Evolutionary conservation across 2,329 filamentous ascomycete genomes (phyloP).

Genomic region (Cucurbitaria berberidis): DNA sequence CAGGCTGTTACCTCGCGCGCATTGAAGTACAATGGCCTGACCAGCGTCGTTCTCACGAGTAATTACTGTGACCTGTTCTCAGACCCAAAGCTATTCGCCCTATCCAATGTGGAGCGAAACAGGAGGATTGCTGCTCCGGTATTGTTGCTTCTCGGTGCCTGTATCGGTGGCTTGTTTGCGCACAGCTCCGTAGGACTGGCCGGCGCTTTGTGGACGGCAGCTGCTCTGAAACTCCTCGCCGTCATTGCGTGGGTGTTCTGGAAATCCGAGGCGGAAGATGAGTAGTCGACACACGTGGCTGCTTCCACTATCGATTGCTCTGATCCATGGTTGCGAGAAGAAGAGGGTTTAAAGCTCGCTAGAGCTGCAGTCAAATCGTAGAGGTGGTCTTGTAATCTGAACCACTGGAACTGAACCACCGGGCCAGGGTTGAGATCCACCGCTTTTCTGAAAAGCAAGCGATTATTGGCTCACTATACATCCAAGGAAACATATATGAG

Average conservation of each 20-base stretch:
- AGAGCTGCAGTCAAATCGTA: too few relatives aligned
- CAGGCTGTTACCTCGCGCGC: conserved; percentile 78
- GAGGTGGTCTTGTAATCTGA: too few relatives aligned
- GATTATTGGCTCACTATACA: too few relatives aligned
- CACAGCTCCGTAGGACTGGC: conserved; percentile 59
- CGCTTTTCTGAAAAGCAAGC: too few relatives aligned
- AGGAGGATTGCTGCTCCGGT: conserved; percentile 58
- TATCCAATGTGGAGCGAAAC: conserved; percentile 60
- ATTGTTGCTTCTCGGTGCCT: conserved; percentile 60
- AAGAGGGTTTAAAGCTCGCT: too few relatives aligned
- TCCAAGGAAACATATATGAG: too few relatives aligned
- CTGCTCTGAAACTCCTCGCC: conserved; percentile 48
- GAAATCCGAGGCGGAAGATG: conserved; percentile 41
- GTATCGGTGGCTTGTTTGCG: conserved; percentile 62
- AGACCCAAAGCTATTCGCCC: conserved; percentile 60
- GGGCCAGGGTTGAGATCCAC: too few relatives aligned
- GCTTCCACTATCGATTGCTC: not conserved
- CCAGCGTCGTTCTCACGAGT: conserved; percentile 80
- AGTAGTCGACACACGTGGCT: not conserved
- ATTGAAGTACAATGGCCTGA: conserved; percentile 72
- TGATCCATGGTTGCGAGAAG: not conserved
- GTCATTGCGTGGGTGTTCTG: conserved; percentile 52
- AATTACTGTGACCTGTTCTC: conserved; percentile 83
- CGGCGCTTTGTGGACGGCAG: conserved; percentile 59
- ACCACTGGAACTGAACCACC: too few relatives aligned